Percentiles rank a stretch among this genome's conserved stretches.
These are phyloP conservation scores for Orbilia blumenaviensis DNA, from an alignment of 2,329 filamentous ascomycete genomes.

Conservation along the genomic window DNA sequence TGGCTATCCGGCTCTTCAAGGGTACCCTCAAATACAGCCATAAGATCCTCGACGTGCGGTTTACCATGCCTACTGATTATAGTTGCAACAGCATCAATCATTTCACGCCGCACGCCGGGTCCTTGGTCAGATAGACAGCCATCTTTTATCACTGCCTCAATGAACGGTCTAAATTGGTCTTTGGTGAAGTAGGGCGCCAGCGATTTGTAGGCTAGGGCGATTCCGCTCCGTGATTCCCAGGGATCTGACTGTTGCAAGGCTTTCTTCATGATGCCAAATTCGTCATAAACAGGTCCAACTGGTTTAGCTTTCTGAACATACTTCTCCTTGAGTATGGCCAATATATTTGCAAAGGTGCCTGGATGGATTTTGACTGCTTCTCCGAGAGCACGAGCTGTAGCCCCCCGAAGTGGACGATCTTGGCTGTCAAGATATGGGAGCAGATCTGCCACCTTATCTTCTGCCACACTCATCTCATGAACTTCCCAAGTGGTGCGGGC, in stretches of 20 bases:
- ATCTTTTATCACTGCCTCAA: conserved; percentile 83
- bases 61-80: conserved; percentile 85
- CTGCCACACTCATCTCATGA: conserved; percentile 77
- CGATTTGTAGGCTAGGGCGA: conserved; percentile 86
- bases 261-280: conserved; percentile 93
- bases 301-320: conserved; percentile 85
- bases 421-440: conserved; percentile 81
- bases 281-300: conserved; percentile 82
- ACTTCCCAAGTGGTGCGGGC: conserved; percentile 94
- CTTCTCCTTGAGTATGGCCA: conserved; percentile 72
- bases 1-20: conserved; percentile 86
- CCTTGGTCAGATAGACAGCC: conserved; percentile 88
- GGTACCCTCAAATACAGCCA: conserved; percentile 88
- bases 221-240: conserved; percentile 90
- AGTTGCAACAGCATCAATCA: conserved; percentile 87
- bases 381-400: conserved; percentile 82
- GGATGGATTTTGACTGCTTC: conserved; percentile 73
- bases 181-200: conserved; percentile 76
- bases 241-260: conserved; percentile 80
- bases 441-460: conserved; percentile 73
- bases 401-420: conserved; percentile 82
- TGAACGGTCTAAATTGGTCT: conserved; percentile 76
- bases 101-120: conserved; percentile 79
- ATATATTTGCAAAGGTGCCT: conserved; percentile 69
- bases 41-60: conserved; percentile 83